These are phyloP conservation scores for Suillus clintonianus DNA, from an alignment of 768 basidiomycete genomes.

Conservation along the genomic window DNA sequence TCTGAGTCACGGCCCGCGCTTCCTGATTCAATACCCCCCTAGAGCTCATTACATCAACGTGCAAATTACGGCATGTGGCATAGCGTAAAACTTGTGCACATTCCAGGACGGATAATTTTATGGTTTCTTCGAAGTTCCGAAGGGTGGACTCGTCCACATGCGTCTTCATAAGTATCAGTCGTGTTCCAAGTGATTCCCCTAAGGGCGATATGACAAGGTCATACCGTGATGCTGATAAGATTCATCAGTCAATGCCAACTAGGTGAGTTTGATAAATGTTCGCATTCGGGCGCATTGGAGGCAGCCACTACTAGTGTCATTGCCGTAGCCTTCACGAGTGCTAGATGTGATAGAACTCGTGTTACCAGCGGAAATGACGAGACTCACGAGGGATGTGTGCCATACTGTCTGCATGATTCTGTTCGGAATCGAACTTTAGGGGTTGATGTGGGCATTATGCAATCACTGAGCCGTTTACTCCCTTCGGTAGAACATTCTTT, in stretches of 20 bases:
- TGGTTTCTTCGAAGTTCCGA: slow-evolving; percentile 36
- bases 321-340: slow-evolving; percentile 33
- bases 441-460: slow-evolving; percentile 40
- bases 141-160: slow-evolving; percentile 29
- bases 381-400: slow-evolving; percentile 19
- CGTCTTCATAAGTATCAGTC: slow-evolving; percentile 12
- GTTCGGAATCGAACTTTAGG: slow-evolving; percentile 32
- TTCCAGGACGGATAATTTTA: slow-evolving; percentile 37
- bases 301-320: slow-evolving; percentile 25
- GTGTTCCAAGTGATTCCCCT: slow-evolving; percentile 32
- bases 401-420: slow-evolving; percentile 34
- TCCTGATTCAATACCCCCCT: slow-evolving; percentile 38
- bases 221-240: background rate
- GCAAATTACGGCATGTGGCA: too few relatives aligned
- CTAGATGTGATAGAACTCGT: background rate
- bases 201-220: slow-evolving; percentile 30
- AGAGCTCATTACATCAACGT: too few relatives aligned
- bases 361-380: background rate
- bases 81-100: slow-evolving; percentile 25
- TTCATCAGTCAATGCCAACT: background rate
- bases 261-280: background rate
- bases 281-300: background rate
- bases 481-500: slow-evolving; percentile 31
- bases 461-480: slow-evolving; percentile 30
- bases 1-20: slow-evolving; percentile 32